phyloP scores from a whole-genome alignment of 2,329 filamentous ascomycete species.

The Fusarium protoensiforme region DNA sequence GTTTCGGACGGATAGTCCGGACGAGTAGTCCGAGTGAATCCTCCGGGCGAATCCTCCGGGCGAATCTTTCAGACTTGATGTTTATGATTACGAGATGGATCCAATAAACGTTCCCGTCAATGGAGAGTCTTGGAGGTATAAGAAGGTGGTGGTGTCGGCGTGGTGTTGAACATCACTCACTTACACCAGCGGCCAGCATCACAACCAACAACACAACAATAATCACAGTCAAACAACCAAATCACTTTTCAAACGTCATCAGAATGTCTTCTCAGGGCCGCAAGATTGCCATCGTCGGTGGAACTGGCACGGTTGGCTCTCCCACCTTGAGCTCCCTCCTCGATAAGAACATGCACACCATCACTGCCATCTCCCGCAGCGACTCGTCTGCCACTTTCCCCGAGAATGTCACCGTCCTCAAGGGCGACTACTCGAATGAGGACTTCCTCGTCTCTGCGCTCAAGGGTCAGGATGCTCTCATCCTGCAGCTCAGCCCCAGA shows the following conservation, averaged over 20 bases:
- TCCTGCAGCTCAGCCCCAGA: constrained; percentile 36
- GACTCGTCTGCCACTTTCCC: constrained; percentile 56
- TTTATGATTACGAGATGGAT: not conserved
- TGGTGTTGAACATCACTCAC: not conserved
- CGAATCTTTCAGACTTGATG: not conserved
- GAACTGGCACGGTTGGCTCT: constrained; percentile 52
- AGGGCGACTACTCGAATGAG: constrained; percentile 60
- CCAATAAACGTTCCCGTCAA: not conserved
- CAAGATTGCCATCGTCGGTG: constrained; percentile 45
- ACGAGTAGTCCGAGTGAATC: not conserved
- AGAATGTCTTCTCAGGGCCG: constrained; percentile 25
- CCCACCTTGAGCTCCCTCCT: constrained; percentile 53
- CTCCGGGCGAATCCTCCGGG: not conserved
- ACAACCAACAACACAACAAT: not conserved
- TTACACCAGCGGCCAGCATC: not conserved
- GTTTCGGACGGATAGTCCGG: not conserved
- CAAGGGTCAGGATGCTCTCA: constrained; percentile 47
- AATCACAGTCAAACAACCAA: not conserved
- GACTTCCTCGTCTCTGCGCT: constrained; percentile 44
- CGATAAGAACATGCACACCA: constrained; percentile 55
- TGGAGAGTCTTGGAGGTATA: not conserved
- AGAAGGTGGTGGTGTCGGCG: not conserved
- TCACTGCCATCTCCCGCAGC: constrained; percentile 61
- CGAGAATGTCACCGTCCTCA: constrained; percentile 49
- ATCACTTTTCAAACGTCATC: not conserved